Conservation (phyloP, 2,329 filamentous ascomycete species). For the Talaromyces sp. region DNA sequence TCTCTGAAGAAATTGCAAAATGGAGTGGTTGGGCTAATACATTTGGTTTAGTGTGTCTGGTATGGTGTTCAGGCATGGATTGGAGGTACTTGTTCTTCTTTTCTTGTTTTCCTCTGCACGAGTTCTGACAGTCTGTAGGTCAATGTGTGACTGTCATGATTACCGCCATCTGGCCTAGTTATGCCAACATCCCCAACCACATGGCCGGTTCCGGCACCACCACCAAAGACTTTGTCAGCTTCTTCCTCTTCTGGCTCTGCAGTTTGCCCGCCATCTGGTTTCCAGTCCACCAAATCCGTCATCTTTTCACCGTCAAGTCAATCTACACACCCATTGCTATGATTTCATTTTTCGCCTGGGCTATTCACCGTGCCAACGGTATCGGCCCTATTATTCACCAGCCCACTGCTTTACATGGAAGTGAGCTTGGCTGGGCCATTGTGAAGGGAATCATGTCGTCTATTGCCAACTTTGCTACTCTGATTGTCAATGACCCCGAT, state of each 20-base stretch:
- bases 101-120: neutral
- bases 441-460: constrained; percentile 82
- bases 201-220: constrained; percentile 66
- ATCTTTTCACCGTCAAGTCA: constrained; percentile 86
- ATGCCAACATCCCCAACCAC: constrained; percentile 59
- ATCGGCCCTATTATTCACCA: constrained; percentile 77
- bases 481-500: constrained; percentile 76
- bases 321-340: constrained; percentile 78
- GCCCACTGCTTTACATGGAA: constrained; percentile 58
- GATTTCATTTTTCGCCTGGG: constrained; percentile 82
- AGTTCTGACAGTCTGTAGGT: constrained; percentile 39
- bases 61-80: constrained; percentile 63
- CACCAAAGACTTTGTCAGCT: constrained; percentile 71
- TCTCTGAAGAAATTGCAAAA: constrained; percentile 63
- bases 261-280: constrained; percentile 84
- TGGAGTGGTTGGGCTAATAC: neutral
- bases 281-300: constrained; percentile 79
- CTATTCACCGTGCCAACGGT: constrained; percentile 72
- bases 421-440: constrained; percentile 71
- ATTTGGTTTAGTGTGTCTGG: constrained; percentile 15
- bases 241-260: constrained; percentile 79
- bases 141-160: constrained; percentile 88
- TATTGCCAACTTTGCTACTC: constrained; percentile 84
- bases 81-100: constrained; percentile 46
- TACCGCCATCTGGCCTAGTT: constrained; percentile 66